phyloP scores from a whole-genome alignment of 2,329 filamentous ascomycete genomes.

The Colletotrichum paranaense region DNA sequence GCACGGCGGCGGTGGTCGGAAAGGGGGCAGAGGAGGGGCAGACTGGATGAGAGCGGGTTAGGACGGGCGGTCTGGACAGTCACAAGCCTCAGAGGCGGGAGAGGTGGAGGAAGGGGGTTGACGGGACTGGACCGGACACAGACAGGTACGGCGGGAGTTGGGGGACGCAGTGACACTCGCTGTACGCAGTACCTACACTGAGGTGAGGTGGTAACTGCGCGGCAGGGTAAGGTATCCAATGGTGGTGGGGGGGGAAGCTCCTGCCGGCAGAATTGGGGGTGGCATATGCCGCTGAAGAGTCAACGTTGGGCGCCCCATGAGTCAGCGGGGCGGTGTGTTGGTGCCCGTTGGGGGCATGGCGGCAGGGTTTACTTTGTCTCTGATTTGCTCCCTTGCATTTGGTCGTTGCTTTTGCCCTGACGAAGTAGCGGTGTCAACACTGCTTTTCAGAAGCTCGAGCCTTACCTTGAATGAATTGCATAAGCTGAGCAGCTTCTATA shows the following conservation, averaged over 20 bases:
- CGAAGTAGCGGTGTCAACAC: too few species aligned
- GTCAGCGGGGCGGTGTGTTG: slow-evolving; percentile 1
- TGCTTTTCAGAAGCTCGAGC: too few species aligned
- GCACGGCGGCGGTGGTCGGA: slow-evolving; percentile 12
- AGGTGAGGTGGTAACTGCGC: neutral
- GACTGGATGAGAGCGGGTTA: neutral
- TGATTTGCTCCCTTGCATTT: neutral
- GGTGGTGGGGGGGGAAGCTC: neutral
- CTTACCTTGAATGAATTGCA: too few species aligned
- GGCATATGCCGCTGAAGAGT: slow-evolving; percentile 12
- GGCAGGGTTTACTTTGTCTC: neutral
- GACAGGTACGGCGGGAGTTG: neutral
- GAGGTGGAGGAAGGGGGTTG: neutral
- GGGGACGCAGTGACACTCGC: neutral
- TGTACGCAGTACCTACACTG: neutral
- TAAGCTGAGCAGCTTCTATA: too few species aligned
- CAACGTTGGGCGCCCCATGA: neutral
- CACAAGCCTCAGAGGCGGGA: neutral
- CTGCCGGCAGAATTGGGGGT: slow-evolving; percentile 3
- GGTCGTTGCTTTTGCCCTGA: neutral
- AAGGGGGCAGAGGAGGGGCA: neutral
- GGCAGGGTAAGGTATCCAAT: neutral
- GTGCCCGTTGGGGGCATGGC: neutral
- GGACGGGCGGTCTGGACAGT: slow-evolving; percentile 1
- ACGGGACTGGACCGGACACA: too few species aligned